Evolutionary conservation across 2,329 filamentous ascomycete species (phyloP).

Genomic region (Monosporascus cannonballus): DNA sequence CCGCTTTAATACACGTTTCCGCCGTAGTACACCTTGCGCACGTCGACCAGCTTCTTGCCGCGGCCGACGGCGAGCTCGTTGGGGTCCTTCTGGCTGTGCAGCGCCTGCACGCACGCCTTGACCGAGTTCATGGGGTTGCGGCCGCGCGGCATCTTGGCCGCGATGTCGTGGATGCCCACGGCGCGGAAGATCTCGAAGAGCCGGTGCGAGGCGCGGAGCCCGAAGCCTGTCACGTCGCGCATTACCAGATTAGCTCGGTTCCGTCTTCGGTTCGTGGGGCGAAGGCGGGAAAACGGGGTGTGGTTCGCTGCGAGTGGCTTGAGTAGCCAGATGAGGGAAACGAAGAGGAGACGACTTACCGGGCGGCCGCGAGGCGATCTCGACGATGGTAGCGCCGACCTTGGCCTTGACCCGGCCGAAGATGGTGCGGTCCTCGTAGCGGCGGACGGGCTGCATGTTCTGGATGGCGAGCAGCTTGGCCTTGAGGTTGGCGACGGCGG

Average conservation of each 20-base stretch:
- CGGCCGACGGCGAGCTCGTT: slow-evolving; percentile 84
- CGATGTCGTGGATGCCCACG: slow-evolving; percentile 80
- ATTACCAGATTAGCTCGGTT: too few relatives aligned
- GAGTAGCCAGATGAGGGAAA: background rate
- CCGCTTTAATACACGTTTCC: slow-evolving; percentile 49
- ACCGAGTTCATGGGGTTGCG: slow-evolving; percentile 97
- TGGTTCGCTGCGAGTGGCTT: background rate
- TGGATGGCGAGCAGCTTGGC: slow-evolving; percentile 76
- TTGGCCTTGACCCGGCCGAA: slow-evolving; percentile 80
- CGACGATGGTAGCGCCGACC: slow-evolving; percentile 79
- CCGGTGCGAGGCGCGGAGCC: slow-evolving; percentile 81
- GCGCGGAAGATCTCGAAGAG: slow-evolving; percentile 93
- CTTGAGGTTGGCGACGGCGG: slow-evolving; percentile 60
- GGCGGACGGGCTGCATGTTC: slow-evolving; percentile 86
- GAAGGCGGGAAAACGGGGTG: too few relatives aligned
- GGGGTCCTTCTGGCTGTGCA: slow-evolving; percentile 77
- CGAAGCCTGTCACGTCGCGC: slow-evolving; percentile 61
- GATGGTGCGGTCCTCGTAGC: slow-evolving; percentile 90
- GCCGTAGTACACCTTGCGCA: slow-evolving; percentile 94
- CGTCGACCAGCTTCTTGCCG: slow-evolving; percentile 93
- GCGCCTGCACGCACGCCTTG: slow-evolving; percentile 80
- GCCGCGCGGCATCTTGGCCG: slow-evolving; percentile 75
- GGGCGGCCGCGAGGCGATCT: slow-evolving; percentile 76
- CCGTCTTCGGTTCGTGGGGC: too few relatives aligned
- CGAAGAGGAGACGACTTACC: slow-evolving; percentile 52